Percentiles rank a stretch among this genome's conserved stretches.
These are phyloP conservation scores for Vaccinium vitisidaea DNA, from an alignment of 148 eudicot species.

Conservation along the genomic window DNA sequence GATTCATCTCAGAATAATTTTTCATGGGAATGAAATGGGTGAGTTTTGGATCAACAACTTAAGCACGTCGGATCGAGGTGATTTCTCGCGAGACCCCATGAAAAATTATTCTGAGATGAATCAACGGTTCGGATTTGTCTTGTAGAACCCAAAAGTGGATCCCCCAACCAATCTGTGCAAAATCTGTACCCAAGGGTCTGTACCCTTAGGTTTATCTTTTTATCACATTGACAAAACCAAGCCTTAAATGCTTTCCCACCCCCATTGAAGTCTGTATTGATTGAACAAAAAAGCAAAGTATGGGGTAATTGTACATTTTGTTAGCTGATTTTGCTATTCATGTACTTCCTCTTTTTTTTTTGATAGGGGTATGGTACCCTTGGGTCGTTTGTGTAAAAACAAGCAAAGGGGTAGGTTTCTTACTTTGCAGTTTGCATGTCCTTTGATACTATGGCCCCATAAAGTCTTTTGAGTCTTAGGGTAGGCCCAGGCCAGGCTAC, in stretches of 20 bases:
- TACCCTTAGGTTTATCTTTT: neutral
- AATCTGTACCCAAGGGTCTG: too few relatives aligned
- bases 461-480: neutral
- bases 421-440: neutral
- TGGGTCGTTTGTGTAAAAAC: neutral
- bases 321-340: neutral
- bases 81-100: too few relatives aligned
- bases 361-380: neutral
- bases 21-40: too few relatives aligned
- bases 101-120: too few relatives aligned
- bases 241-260: conserved; percentile 4
- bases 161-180: too few relatives aligned
- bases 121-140: too few relatives aligned
- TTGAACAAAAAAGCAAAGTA: neutral
- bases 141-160: too few relatives aligned
- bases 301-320: neutral
- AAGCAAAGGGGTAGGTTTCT: neutral
- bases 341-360: too few relatives aligned
- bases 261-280: neutral
- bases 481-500: neutral
- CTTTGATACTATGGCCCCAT: neutral
- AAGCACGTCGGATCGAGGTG: too few relatives aligned
- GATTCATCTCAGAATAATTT: too few relatives aligned
- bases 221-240: neutral
- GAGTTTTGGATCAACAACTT: too few relatives aligned